These are phyloP conservation scores for Spiraea crenata DNA, from an alignment of 331 rosid genomes.

Conservation along the genomic window DNA sequence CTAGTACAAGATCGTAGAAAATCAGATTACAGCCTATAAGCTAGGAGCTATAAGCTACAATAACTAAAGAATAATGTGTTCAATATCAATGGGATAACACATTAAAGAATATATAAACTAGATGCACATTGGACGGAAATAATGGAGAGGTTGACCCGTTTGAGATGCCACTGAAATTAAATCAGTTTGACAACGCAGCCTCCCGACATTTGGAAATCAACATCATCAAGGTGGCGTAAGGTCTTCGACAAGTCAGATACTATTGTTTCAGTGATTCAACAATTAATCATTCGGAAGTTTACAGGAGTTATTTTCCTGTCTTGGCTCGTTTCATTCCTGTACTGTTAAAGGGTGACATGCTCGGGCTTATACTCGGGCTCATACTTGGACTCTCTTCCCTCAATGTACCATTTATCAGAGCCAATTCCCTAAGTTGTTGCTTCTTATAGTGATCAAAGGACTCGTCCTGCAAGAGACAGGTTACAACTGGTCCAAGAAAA, in stretches of 20 bases:
- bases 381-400: conserved; percentile 95
- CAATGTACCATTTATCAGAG: conserved; percentile 82
- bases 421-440: conserved; percentile 84
- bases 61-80: conserved; percentile 37
- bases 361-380: conserved; percentile 87
- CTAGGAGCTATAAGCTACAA: conserved; percentile 35
- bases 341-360: conserved; percentile 88
- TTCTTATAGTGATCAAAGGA: conserved; percentile 87
- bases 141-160: conserved; percentile 16
- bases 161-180: conserved; percentile 24
- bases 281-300: conserved; percentile 2
- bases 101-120: conserved; percentile 43
- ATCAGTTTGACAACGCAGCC: conserved; percentile 29
- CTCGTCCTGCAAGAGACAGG: conserved; percentile 53
- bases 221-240: conserved; percentile 28
- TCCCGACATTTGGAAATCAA: conserved; percentile 29
- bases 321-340: conserved; percentile 92
- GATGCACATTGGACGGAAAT: conserved; percentile 18
- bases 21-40: conserved; percentile 30
- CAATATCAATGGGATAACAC: conserved; percentile 47
- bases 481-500: not conserved
- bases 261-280: conserved; percentile 22
- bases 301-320: conserved; percentile 66
- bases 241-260: conserved; percentile 32
- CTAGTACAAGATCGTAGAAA: conserved; percentile 14